Evolutionary conservation across 73 alveolate genomes (phyloP).

Genomic region (Paramecium sexaurelia): DNA sequence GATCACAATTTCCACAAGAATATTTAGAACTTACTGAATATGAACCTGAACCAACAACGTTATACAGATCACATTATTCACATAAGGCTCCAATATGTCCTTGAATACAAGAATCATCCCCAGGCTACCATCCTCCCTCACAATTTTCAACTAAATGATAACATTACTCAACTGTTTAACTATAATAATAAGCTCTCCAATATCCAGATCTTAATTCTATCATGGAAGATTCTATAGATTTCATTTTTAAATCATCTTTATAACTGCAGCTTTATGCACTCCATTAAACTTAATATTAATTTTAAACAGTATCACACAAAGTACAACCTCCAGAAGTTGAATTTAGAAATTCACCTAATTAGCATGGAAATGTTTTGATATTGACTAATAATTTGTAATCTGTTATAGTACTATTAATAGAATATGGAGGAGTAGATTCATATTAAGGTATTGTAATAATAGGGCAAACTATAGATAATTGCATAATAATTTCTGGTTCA

Average conservation of each 20-base stretch:
- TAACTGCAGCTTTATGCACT: neutral
- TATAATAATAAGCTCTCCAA: constrained; percentile 56
- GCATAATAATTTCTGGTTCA: neutral
- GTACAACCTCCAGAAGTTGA: neutral
- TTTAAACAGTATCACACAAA: neutral
- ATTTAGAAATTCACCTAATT: neutral
- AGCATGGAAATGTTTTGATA: neutral
- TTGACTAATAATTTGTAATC: neutral
- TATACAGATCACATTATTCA: constrained; percentile 64
- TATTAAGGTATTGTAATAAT: neutral
- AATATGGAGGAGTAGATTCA: neutral
- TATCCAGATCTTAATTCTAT: neutral
- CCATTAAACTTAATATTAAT: neutral
- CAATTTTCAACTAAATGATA: constrained; percentile 2
- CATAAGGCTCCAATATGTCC: constrained; percentile 65
- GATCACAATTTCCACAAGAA: constrained; percentile 38
- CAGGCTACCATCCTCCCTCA: constrained; percentile 42
- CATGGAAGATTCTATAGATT: neutral
- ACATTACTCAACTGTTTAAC: neutral
- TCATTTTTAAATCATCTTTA: neutral
- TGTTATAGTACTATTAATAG: neutral
- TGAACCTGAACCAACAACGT: neutral
- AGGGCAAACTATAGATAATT: neutral
- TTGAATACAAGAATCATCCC: neutral
- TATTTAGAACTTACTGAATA: neutral